Conservation (phyloP, 768 basidiomycete species). For the Phylloporus rhodoxanthus region DNA sequence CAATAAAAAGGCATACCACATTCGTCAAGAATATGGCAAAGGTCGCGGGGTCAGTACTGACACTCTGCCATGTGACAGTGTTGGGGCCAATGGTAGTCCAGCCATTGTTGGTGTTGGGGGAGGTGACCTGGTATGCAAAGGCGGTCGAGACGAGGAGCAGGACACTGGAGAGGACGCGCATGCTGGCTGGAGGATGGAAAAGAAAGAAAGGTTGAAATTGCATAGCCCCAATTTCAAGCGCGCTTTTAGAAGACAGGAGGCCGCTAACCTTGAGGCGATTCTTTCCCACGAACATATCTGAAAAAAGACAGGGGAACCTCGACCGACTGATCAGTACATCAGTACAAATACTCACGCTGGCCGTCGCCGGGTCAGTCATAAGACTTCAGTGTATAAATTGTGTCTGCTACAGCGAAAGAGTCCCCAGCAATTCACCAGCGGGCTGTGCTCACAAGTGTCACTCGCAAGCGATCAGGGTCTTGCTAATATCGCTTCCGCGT, state of each 20-base stretch:
- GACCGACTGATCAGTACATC: neutral
- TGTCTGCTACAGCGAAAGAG: slow-evolving; percentile 6
- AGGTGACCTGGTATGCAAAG: slow-evolving; percentile 57
- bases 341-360: slow-evolving; percentile 4
- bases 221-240: neutral
- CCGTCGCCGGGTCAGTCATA: neutral
- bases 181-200: slow-evolving; percentile 23
- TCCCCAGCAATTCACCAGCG: neutral
- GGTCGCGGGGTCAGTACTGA: slow-evolving; percentile 58
- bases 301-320: neutral
- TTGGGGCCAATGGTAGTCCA: slow-evolving; percentile 57
- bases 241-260: neutral
- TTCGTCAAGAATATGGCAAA: slow-evolving; percentile 69
- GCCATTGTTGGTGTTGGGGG: slow-evolving; percentile 39
- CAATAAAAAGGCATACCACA: slow-evolving; percentile 35
- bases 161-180: slow-evolving; percentile 40
- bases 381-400: neutral
- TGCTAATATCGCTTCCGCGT: slow-evolving; percentile 53
- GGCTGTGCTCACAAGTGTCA: neutral
- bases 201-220: slow-evolving; percentile 12
- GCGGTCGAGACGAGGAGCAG: slow-evolving; percentile 51
- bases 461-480: slow-evolving; percentile 7
- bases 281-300: slow-evolving; percentile 21
- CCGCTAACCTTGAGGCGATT: neutral
- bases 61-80: slow-evolving; percentile 56